Conservation (phyloP, 208 protist genomes). For the Acanthamoeba rhysodes region DNA sequence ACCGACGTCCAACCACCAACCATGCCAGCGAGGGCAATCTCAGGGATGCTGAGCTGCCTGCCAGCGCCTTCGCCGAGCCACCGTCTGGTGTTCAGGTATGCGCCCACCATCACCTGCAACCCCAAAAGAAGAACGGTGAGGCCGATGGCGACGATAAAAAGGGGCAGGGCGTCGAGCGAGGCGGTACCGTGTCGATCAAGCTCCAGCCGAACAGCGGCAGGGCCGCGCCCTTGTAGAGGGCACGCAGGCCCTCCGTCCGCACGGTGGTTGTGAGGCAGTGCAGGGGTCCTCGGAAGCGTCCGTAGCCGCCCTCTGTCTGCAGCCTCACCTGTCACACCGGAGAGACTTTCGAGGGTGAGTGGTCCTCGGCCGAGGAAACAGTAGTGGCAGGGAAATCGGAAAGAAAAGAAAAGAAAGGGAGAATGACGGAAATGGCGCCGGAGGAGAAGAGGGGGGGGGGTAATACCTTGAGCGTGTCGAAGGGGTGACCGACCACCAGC, state of each 20-base stretch:
- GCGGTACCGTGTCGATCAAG: constrained; percentile 58
- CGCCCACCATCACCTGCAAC: constrained; percentile 54
- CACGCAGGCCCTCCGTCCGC: constrained; percentile 31
- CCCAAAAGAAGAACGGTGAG: not conserved
- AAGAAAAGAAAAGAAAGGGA: not conserved
- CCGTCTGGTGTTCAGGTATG: constrained; percentile 39
- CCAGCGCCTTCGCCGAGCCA: not conserved
- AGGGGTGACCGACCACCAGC: constrained; percentile 59
- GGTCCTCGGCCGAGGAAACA: not conserved
- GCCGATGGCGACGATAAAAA: not conserved
- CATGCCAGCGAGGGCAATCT: constrained; percentile 48
- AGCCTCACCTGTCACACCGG: constrained; percentile 20
- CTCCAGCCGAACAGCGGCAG: constrained; percentile 70
- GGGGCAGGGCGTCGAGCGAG: not conserved
- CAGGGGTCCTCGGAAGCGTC: constrained; percentile 54
- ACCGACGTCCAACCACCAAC: constrained; percentile 67
- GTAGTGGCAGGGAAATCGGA: not conserved
- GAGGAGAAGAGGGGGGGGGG: not conserved
- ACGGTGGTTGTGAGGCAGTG: constrained; percentile 69
- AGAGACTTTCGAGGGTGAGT: not conserved
- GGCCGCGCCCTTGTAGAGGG: constrained; percentile 67
- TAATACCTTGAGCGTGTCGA: constrained; percentile 70
- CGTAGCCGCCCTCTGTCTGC: constrained; percentile 71
- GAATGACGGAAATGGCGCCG: not conserved
- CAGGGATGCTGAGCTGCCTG: not conserved